Evolutionary conservation across 1,284 basidiomycete species (phyloP), one percentile per base, ranked within the genome.

Genomic region (Trametes hirsuta): DNA sequence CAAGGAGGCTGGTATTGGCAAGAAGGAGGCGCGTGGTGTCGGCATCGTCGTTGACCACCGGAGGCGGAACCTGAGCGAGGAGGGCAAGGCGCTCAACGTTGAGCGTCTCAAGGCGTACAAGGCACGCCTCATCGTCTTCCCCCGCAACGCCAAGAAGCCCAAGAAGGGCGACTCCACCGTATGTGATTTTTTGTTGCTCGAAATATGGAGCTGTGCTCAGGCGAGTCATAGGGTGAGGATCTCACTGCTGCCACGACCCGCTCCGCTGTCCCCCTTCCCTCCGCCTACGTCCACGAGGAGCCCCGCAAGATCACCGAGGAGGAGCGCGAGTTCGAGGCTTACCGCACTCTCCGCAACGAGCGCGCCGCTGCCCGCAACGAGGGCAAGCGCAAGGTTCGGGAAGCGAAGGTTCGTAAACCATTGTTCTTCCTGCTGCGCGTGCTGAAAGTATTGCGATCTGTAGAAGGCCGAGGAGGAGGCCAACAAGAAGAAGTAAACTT

Each of bases 31-130:
- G 45, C 87, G 89, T 65, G 88, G 93, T 71, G 81, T 99, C 72
- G 97, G 97, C 66, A 94, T 99, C 73, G 90, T 94, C 66, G 95
- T 98, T 69, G 97, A 99, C 81, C 95, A 98, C 85, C 87, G 97
- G 78, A 90, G 97, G 83, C 88, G 95, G 78, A 98, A 97, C 84
- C 78, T 95, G 81, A 95, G 92, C 75, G 97, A 97, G 84, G 97
- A 99, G 87, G 93, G 94, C 76, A 95, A 98, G 81, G 86, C 90
- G 74, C 74, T 98, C 76, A 99, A 99, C 79, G 91, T 97, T 59
- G 94, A 97, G 80, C 86, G 97, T 73, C 84, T 99, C 78, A 88
- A 94, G 81, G 93, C 92, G 50, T 99, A 99, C 92, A 94, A 93
- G 84, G 79, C 83, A 64, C 87, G 85, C 64, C 75, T 94, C 71